Base-by-base conservation (phyloP, 139 green algal species). In the Chlamydomonas sp. region DNA sequence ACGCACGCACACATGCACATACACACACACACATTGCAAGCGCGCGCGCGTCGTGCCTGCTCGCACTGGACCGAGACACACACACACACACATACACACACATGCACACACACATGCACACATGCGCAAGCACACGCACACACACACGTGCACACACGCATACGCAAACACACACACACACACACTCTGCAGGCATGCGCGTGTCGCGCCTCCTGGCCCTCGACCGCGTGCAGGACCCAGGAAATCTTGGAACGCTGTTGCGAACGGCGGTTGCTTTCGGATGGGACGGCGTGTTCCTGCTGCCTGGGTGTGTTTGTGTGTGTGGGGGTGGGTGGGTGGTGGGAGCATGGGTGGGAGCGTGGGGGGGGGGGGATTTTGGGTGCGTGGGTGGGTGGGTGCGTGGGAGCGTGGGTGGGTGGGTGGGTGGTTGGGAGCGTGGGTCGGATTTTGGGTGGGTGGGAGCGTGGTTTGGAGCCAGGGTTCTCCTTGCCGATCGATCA, bases 231-330 rank as follows among this genome's bases (percentile, higher is more conserved):
- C 88, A 87, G 71, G 83, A 89, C 69, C 83, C 84, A 26, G 84
- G 84, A 0, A 89, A 89, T 73, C 66, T 89, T 33, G 87, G 87
- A 22, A 90, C 84, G 0, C 72, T 96, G 62, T 65, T 92, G 64
- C 73, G 89, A 10, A 70, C 43, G 34, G 89, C 89, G 33, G 33
- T 84, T 31, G 89, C 84, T 0, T 85, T 96, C 75, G 89, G 88
- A 1, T 96, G 87, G 84, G 67, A 89, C 36, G 86, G 75, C 2
- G 81, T 85, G 36, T 84, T 84, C 43, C 74, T 96, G 64, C 78
- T 96, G 59, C 80, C 80, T 1, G 88, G 88, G 29, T 95, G 90
- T 78, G n/a, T n/a, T n/a, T n/a, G n/a, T n/a, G n/a, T n/a, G n/a
- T n/a, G n/a, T n/a, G n/a, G n/a, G n/a, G n/a, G n/a, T n/a, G n/a